Percentiles rank a stretch among this genome's conserved stretches.
Evolutionary conservation across 805 yeast species (phyloP).

Genomic region (Spathaspora passalidarum): DNA sequence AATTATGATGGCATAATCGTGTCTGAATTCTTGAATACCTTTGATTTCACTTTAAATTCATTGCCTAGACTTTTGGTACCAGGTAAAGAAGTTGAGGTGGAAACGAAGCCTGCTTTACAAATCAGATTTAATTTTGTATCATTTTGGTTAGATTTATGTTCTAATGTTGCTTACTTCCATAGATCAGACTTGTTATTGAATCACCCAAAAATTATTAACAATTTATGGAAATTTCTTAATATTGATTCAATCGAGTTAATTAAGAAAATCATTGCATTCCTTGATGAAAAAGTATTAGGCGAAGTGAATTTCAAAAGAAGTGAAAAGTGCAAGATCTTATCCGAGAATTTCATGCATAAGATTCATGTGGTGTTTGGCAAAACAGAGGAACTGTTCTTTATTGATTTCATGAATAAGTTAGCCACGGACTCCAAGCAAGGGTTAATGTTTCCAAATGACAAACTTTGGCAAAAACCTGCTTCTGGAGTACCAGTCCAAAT

Average conservation of each 20-base stretch:
- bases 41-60: slow-evolving; percentile 64
- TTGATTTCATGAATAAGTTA: slow-evolving; percentile 47
- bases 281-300: slow-evolving; percentile 49
- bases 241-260: slow-evolving; percentile 47
- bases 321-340: slow-evolving; percentile 71
- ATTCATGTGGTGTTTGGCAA: slow-evolving; percentile 47
- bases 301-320: slow-evolving; percentile 64
- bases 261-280: slow-evolving; percentile 41
- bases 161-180: slow-evolving; percentile 47
- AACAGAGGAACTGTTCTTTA: slow-evolving; percentile 27
- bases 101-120: slow-evolving; percentile 31
- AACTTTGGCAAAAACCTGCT: slow-evolving; percentile 41
- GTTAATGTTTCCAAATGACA: slow-evolving; percentile 43
- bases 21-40: slow-evolving; percentile 57
- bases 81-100: slow-evolving; percentile 43
- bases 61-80: slow-evolving; percentile 64
- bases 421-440: slow-evolving; percentile 52
- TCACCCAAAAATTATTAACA: slow-evolving; percentile 52
- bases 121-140: slow-evolving; percentile 58
- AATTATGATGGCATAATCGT: slow-evolving; percentile 49
- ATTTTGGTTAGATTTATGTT: slow-evolving; percentile 57
- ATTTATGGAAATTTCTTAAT: slow-evolving; percentile 65
- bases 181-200: slow-evolving; percentile 63
- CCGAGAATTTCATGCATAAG: slow-evolving; percentile 68
- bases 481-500: slow-evolving; percentile 45